phyloP scores from a whole-genome alignment of 495 filamentous ascomycete genomes.

The Neurospora sp. region DNA sequence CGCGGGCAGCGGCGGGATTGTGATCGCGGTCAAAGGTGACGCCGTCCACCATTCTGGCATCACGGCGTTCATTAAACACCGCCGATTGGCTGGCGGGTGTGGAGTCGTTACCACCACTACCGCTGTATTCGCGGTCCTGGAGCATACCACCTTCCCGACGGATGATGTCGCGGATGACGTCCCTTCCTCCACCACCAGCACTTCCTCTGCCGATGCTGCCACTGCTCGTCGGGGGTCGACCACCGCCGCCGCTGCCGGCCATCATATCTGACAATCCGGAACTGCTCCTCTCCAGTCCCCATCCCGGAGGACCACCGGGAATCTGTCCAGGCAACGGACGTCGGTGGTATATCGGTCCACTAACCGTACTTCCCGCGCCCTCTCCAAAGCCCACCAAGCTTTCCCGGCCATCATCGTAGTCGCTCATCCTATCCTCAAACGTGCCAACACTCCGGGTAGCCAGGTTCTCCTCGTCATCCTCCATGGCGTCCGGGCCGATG shows the following conservation, averaged over 20 bases:
- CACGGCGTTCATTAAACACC: slow-evolving; percentile 24
- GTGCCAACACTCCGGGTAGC: slow-evolving; percentile 48
- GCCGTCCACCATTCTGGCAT: slow-evolving; percentile 37
- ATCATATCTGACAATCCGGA: slow-evolving; percentile 31
- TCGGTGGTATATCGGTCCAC: slow-evolving; percentile 57
- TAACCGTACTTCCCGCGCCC: slow-evolving; percentile 69
- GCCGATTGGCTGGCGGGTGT: slow-evolving; percentile 31
- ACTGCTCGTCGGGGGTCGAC: not conserved
- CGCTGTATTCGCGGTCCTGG: slow-evolving; percentile 4
- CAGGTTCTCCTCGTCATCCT: slow-evolving; percentile 19
- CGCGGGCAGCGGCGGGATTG: slow-evolving; percentile 1
- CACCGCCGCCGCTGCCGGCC: slow-evolving; percentile 1
- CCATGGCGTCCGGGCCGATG: slow-evolving; percentile 26
- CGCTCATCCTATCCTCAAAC: slow-evolving; percentile 63
- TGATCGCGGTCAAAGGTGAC: slow-evolving; percentile 27
- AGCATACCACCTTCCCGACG: not conserved
- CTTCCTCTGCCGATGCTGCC: not conserved
- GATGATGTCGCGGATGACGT: not conserved
- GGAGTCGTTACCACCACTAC: slow-evolving; percentile 17
- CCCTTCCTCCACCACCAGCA: not conserved
- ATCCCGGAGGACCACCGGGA: not conserved
- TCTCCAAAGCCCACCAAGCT: slow-evolving; percentile 81
- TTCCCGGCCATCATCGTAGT: slow-evolving; percentile 47
- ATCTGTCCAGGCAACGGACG: slow-evolving; percentile 19
- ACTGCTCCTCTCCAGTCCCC: slow-evolving; percentile 32